Percentiles rank a stretch among this genome's conserved stretches.
These are phyloP conservation scores for Colletotrichum aenigma DNA, from an alignment of 2,329 filamentous ascomycete genomes.

Conservation along the genomic window DNA sequence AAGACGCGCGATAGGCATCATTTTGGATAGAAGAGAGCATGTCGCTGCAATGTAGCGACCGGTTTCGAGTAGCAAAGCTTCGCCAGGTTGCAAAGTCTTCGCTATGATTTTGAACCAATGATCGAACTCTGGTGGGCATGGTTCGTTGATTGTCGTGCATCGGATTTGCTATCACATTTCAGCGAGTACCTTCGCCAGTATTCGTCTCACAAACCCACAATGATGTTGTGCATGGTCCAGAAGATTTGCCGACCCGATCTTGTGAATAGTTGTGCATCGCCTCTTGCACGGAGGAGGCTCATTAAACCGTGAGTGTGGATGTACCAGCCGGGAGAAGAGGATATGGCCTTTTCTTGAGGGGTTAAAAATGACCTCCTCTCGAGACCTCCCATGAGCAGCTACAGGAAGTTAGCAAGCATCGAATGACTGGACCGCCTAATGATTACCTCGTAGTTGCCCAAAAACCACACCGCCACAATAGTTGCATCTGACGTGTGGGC, in stretches of 20 bases:
- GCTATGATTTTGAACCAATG: slow-evolving; percentile 37
- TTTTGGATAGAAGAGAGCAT: background rate
- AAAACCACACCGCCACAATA: slow-evolving; percentile 43
- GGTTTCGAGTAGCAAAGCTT: background rate
- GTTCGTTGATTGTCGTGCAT: slow-evolving; percentile 32
- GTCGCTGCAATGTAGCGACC: background rate
- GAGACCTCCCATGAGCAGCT: slow-evolving; percentile 43
- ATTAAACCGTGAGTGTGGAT: slow-evolving; percentile 39
- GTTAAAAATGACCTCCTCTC: slow-evolving; percentile 3
- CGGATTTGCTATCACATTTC: slow-evolving; percentile 38
- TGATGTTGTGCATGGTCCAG: slow-evolving; percentile 42
- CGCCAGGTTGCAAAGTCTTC: background rate
- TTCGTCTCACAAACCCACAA: slow-evolving; percentile 31
- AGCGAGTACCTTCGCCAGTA: background rate
- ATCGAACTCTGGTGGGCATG: slow-evolving; percentile 38
- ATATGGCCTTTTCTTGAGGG: background rate
- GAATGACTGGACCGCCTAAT: background rate
- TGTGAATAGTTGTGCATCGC: slow-evolving; percentile 26
- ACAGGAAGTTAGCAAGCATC: background rate
- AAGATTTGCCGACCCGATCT: slow-evolving; percentile 33
- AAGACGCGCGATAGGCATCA: background rate
- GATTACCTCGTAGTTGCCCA: slow-evolving; percentile 42
- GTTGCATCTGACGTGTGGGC: slow-evolving; percentile 34
- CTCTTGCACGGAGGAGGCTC: slow-evolving; percentile 39
- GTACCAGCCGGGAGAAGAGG: slow-evolving; percentile 31